Evolutionary conservation across 2,329 filamentous ascomycete species (phyloP).

Genomic region (Niveomyces coronatus): DNA sequence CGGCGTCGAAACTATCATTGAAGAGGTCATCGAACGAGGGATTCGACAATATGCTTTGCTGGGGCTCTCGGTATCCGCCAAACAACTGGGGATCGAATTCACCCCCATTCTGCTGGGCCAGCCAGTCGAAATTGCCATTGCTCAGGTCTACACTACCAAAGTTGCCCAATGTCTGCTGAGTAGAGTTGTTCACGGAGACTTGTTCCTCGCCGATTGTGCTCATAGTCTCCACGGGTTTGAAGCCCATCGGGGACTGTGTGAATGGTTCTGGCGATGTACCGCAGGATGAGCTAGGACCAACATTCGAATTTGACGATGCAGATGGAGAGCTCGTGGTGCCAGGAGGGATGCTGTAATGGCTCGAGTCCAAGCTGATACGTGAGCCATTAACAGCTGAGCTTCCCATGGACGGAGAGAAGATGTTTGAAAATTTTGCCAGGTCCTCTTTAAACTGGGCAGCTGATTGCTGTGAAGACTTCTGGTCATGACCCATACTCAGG

Average conservation of each 20-base stretch:
- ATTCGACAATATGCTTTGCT: constrained; percentile 64
- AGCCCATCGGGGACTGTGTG: constrained; percentile 58
- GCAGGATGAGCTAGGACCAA: constrained; percentile 53
- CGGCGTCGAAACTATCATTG: constrained; percentile 70
- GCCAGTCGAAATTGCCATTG: constrained; percentile 56
- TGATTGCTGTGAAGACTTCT: constrained; percentile 14
- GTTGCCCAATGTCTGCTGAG: constrained; percentile 20
- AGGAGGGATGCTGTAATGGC: constrained; percentile 32
- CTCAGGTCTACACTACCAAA: constrained; percentile 30
- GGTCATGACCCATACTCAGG: constrained; percentile 20
- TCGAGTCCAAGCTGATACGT: constrained; percentile 40
- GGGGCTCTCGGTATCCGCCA: constrained; percentile 82
- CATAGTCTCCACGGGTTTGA: constrained; percentile 52
- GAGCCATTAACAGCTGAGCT: constrained; percentile 37
- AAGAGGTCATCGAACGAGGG: constrained; percentile 63
- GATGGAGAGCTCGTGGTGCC: constrained; percentile 54
- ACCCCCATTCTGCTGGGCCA: constrained; percentile 70
- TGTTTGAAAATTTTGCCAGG: constrained; percentile 42
- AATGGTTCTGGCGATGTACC: constrained; percentile 70
- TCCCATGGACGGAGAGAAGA: constrained; percentile 48
- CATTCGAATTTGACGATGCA: constrained; percentile 50
- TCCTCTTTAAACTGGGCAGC: constrained; percentile 32
- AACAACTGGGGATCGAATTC: constrained; percentile 89
- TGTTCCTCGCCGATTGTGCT: constrained; percentile 59
- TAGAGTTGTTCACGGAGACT: constrained; percentile 26